Evolutionary conservation across 768 basidiomycete species (phyloP).

Genomic region (Rhizopogon rudus): DNA sequence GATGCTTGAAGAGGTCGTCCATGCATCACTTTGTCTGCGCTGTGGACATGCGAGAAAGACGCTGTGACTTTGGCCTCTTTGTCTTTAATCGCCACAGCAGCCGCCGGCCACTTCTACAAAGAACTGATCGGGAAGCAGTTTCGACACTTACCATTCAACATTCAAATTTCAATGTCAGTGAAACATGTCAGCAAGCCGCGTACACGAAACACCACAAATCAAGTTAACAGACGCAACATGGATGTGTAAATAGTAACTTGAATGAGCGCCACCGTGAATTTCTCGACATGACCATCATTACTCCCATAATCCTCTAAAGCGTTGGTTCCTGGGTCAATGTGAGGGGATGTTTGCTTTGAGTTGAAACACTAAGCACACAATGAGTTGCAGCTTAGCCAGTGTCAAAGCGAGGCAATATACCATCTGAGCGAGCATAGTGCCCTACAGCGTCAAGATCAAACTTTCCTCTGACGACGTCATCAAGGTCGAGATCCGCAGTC

Average conservation of each 20-base stretch:
- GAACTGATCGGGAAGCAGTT: neutral
- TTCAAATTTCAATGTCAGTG: neutral
- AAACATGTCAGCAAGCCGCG: neutral
- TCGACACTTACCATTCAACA: neutral
- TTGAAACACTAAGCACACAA: constrained; percentile 20
- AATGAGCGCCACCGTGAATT: no score
- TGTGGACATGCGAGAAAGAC: constrained; percentile 14
- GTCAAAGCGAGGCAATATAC: constrained; percentile 28
- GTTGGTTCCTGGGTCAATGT: neutral
- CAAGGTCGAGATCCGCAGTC: constrained; percentile 53
- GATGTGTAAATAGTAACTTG: neutral
- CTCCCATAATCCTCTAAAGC: neutral
- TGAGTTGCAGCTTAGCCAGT: constrained; percentile 1
- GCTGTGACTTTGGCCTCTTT: constrained; percentile 6
- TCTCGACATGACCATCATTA: neutral
- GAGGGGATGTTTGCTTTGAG: constrained; percentile 9
- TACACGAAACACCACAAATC: neutral
- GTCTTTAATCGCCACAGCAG: constrained; percentile 4
- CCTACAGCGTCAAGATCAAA: constrained; percentile 60
- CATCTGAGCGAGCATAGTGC: constrained; percentile 56
- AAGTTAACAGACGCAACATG: neutral
- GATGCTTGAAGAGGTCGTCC: constrained; percentile 10
- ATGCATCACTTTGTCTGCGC: neutral
- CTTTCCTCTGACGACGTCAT: constrained; percentile 52
- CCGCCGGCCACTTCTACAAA: neutral